Conservation (phyloP, 257 asterid genomes). For the Solanum gracilifrons region DNA sequence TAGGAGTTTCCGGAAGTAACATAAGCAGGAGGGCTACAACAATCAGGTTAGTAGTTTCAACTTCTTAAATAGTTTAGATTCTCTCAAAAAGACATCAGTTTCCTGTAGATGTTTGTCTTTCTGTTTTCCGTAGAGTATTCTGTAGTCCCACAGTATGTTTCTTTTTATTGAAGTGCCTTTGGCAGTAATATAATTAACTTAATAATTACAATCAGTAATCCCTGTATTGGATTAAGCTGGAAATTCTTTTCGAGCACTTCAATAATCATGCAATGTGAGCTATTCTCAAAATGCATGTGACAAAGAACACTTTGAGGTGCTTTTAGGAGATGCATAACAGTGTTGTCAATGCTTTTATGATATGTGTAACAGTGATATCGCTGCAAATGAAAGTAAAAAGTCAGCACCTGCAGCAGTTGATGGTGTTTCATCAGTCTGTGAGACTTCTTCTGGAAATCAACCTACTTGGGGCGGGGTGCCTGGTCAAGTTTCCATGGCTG, state of each 20-base stretch:
- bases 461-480: conserved; percentile 60
- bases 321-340: neutral
- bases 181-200: neutral
- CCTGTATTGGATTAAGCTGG: neutral
- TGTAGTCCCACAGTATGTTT: neutral
- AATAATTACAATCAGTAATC: neutral
- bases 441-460: conserved; percentile 34
- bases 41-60: conserved; percentile 29
- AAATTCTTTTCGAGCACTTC: neutral
- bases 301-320: neutral
- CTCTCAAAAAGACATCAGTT: neutral
- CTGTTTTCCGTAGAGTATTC: neutral
- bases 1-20: conserved; percentile 28
- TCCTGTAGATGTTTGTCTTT: neutral
- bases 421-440: conserved; percentile 24
- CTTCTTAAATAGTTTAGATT: neutral
- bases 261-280: neutral
- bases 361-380: conserved; percentile 38
- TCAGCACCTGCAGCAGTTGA: conserved; percentile 23
- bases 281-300: neutral
- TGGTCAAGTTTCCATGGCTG: conserved; percentile 89
- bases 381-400: conserved; percentile 31
- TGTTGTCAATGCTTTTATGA: neutral
- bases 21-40: conserved; percentile 37
- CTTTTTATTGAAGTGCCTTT: neutral